phyloP scores from a whole-genome alignment of 2,329 filamentous ascomycete genomes.

The Aspergillus pseudoglaucus region DNA sequence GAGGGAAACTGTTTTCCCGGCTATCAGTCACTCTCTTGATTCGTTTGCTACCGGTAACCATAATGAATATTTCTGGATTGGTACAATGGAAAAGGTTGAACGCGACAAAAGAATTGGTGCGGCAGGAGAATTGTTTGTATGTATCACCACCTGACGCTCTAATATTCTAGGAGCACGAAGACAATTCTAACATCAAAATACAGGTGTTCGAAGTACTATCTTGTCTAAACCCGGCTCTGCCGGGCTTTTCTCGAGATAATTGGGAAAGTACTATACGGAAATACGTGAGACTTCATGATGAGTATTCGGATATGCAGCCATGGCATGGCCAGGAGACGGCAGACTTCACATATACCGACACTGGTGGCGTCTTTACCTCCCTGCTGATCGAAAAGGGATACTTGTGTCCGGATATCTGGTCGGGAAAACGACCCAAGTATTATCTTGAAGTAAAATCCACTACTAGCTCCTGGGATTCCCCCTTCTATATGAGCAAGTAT shows the following conservation, averaged over 20 bases:
- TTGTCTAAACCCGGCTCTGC: conserved; percentile 2
- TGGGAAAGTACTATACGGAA: conserved; percentile 47
- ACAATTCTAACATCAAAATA: background rate
- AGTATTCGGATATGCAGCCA: conserved; percentile 34
- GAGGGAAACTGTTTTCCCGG: conserved; percentile 1
- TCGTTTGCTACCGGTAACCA: background rate
- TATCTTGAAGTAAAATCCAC: conserved; percentile 51
- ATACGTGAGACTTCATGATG: conserved; percentile 32
- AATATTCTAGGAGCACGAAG: background rate
- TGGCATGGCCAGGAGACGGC: conserved; percentile 42
- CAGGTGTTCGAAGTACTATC: background rate
- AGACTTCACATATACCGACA: conserved; percentile 41
- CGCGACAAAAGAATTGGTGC: background rate
- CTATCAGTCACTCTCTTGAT: background rate
- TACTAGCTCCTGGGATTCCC: conserved; percentile 27
- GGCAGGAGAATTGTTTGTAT: background rate
- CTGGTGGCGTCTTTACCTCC: conserved; percentile 4
- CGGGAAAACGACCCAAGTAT: conserved; percentile 30
- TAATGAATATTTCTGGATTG: background rate
- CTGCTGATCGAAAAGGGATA: conserved; percentile 6
- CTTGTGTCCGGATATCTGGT: conserved; percentile 13
- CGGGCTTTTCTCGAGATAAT: conserved; percentile 34
- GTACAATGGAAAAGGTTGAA: background rate
- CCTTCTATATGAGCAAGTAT: conserved; percentile 44
- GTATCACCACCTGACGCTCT: background rate